Conservation (phyloP, 208 protist species). For the Acanthamoeba royreba region DNA sequence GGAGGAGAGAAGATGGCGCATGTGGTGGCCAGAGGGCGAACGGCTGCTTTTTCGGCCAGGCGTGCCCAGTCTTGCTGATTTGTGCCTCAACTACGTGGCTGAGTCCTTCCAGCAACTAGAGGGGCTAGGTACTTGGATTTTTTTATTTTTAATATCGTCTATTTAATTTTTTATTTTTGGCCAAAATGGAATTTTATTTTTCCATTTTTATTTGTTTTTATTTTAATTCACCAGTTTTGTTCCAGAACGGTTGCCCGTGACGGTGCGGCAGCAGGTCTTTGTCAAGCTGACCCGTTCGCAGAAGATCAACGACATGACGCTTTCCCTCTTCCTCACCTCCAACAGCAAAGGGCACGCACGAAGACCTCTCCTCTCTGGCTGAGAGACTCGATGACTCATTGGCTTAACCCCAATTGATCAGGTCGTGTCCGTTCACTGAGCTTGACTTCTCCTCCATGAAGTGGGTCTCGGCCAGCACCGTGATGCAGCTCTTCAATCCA, state of each 20-base stretch:
- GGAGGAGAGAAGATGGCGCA: not conserved
- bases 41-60: not conserved
- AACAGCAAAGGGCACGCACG: not conserved
- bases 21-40: not conserved
- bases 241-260: not conserved
- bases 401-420: too few relatives aligned
- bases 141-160: too few relatives aligned
- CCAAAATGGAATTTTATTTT: too few relatives aligned
- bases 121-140: not conserved
- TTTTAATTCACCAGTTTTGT: too few relatives aligned
- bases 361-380: not conserved
- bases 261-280: not conserved
- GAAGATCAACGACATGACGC: slow-evolving; percentile 13
- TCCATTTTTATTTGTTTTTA: too few relatives aligned
- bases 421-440: not conserved
- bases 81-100: slow-evolving; percentile 15
- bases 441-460: not conserved
- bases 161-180: too few relatives aligned
- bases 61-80: not conserved
- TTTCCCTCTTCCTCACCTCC: slow-evolving; percentile 9
- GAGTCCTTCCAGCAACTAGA: slow-evolving; percentile 1
- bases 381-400: too few relatives aligned
- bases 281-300: not conserved
- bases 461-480: not conserved
- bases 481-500: slow-evolving; percentile 6